Percentiles rank a stretch among this genome's conserved stretches.
phyloP scores from a whole-genome alignment of 768 basidiomycete species.

The Kwoniella shandongensis region DNA sequence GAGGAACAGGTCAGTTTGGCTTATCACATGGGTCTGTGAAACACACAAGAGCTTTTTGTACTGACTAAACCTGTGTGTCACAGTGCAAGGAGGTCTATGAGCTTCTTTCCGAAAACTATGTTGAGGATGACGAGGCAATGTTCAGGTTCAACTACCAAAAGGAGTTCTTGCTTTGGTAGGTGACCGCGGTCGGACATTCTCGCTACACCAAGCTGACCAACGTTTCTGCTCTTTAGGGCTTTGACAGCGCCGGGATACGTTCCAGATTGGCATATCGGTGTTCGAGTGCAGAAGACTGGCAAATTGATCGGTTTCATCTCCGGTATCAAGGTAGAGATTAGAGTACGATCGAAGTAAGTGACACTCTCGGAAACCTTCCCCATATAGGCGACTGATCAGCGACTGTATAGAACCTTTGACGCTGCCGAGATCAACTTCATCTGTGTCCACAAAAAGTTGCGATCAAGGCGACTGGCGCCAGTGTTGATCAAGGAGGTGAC shows the following conservation, averaged over 20 bases:
- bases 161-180: slow-evolving; percentile 87
- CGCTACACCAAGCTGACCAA: slow-evolving; percentile 9
- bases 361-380: not conserved
- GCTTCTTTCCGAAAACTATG: slow-evolving; percentile 86
- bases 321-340: slow-evolving; percentile 80
- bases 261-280: slow-evolving; percentile 94
- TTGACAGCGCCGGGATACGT: slow-evolving; percentile 88
- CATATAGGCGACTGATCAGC: not conserved
- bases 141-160: slow-evolving; percentile 95
- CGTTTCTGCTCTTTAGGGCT: slow-evolving; percentile 66
- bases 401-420: slow-evolving; percentile 61
- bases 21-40: not conserved
- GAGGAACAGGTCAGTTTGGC: slow-evolving; percentile 63
- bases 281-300: slow-evolving; percentile 82
- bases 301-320: slow-evolving; percentile 97
- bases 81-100: slow-evolving; percentile 90
- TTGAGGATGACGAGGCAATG: slow-evolving; percentile 93
- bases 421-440: slow-evolving; percentile 95
- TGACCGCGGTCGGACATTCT: not conserved
- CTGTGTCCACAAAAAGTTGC: slow-evolving; percentile 94
- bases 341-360: slow-evolving; percentile 78
- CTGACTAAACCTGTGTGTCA: too few relatives aligned
- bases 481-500: slow-evolving; percentile 98
- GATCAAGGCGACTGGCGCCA: slow-evolving; percentile 90
- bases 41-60: not conserved